Evolutionary conservation across 179 eudicot species (phyloP), one percentile per base, ranked within the genome.

Genomic region (Gypsophila paniculata): DNA sequence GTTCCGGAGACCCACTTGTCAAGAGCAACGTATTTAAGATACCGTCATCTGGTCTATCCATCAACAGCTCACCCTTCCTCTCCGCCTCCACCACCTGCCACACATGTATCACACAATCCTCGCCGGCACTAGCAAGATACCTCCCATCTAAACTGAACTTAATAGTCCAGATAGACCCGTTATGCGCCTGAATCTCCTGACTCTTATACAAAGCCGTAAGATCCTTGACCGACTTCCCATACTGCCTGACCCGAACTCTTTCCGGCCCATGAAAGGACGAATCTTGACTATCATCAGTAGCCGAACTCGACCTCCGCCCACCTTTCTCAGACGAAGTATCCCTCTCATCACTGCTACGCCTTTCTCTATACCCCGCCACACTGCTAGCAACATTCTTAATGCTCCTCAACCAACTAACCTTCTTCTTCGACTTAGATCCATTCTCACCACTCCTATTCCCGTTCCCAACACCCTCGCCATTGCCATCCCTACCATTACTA

Each of bases 231-330:
- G 98, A 83, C 72, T 93, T 93, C 21, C 96, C 98, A 79, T 89
- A 87, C 42, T 93, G 94, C 48, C 85, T 69, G 17, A 91, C 98
- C 68, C 95, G 82, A 60, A 91, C 85, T 77, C 85, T 83, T 71
- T 93, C 96, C 0, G 96, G 98, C 60, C 90, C 94, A 72, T 90
- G 90, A 78, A 87, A 90, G 0, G 89, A 81, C 54, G 69, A 83
- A 73, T 92, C 96, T 73, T 92, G 98, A 76, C 98, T 92, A 75
- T 88, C 98, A 82, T 92, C 98, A 11, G 96, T 90, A 8, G 96
- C 98, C 2, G 98, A 92, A 69, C 98, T 92, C 2, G 92, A 92
- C 77, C 98, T 90, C 69, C 90, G 77, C 17, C 98, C 96, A 64
- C 98, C 96, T 71, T 85, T 92, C 72, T 93, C 96, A 2, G 98